Evolutionary conservation across 352 stramenopile genomes (phyloP).

Genomic region (Globisporangium camurandrum): DNA sequence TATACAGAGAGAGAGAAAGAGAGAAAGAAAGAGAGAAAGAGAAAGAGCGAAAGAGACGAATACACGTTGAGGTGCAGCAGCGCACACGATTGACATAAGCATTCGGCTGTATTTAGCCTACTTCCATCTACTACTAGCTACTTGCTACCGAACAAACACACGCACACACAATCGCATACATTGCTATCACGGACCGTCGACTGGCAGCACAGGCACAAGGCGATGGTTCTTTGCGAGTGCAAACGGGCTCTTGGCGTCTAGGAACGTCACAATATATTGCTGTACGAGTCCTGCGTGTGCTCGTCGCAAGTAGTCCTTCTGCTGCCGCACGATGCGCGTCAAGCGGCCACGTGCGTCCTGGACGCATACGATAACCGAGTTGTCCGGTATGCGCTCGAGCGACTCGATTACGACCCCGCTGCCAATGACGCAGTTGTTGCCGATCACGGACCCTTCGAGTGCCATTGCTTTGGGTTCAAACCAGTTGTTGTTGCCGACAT

Average conservation of each 20-base stretch:
- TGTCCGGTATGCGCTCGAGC: constrained; percentile 58
- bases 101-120: no score
- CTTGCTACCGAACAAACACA: no score
- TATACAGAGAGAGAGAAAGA: no score
- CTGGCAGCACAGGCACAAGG: constrained; percentile 28
- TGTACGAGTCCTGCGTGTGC: constrained; percentile 51
- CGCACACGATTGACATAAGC: no score
- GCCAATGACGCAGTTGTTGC: constrained; percentile 74
- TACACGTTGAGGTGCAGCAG: no score
- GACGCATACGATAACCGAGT: constrained; percentile 67
- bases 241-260: constrained; percentile 69
- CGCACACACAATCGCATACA: no score
- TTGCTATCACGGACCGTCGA: background rate
- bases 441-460: constrained; percentile 49
- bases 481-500: constrained; percentile 60
- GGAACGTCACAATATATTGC: constrained; percentile 69
- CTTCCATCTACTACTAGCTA: no score
- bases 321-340: constrained; percentile 36
- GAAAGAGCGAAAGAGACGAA: no score
- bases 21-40: no score
- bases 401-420: constrained; percentile 64
- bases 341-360: constrained; percentile 18
- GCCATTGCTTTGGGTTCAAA: constrained; percentile 67
- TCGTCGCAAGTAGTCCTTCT: constrained; percentile 65
- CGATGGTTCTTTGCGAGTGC: constrained; percentile 81